These are phyloP conservation scores for Quercus dentata DNA, from an alignment of 306 rosid genomes.

Conservation along the genomic window DNA sequence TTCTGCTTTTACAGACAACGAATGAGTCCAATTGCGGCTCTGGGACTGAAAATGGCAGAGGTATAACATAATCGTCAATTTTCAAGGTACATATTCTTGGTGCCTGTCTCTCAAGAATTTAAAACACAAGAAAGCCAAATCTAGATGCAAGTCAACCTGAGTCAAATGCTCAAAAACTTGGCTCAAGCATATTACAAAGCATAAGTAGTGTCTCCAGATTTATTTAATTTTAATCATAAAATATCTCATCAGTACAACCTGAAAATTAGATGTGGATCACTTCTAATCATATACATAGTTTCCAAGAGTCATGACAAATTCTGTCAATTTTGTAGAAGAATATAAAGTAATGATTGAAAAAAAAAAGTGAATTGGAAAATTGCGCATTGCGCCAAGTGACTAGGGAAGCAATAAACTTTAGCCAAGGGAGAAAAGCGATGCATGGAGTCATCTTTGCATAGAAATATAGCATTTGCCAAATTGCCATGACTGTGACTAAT, in stretches of 20 bases:
- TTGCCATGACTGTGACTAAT: neutral
- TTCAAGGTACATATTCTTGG: neutral
- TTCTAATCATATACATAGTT: neutral
- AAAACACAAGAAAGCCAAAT: neutral
- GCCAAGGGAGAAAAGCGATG: neutral
- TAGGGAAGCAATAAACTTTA: neutral
- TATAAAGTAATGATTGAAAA: neutral
- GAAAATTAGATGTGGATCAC: neutral
- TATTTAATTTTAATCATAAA: neutral
- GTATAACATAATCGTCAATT: neutral
- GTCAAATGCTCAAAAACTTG: neutral
- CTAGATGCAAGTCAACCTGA: neutral
- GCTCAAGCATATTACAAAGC: neutral
- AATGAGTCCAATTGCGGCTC: constrained; percentile 72
- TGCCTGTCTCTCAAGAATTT: neutral
- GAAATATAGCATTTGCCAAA: neutral
- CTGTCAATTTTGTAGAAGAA: neutral
- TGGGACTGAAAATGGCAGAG: constrained; percentile 47
- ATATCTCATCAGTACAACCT: neutral
- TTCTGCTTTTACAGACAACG: constrained; percentile 85
- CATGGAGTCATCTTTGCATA: neutral
- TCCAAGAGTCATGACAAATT: neutral
- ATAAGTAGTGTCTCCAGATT: neutral
- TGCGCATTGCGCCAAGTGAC: neutral
- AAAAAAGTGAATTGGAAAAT: neutral